Base-by-base conservation (phyloP, 352 stramenopile genomes). In the Globisporangium nunn region DNA sequence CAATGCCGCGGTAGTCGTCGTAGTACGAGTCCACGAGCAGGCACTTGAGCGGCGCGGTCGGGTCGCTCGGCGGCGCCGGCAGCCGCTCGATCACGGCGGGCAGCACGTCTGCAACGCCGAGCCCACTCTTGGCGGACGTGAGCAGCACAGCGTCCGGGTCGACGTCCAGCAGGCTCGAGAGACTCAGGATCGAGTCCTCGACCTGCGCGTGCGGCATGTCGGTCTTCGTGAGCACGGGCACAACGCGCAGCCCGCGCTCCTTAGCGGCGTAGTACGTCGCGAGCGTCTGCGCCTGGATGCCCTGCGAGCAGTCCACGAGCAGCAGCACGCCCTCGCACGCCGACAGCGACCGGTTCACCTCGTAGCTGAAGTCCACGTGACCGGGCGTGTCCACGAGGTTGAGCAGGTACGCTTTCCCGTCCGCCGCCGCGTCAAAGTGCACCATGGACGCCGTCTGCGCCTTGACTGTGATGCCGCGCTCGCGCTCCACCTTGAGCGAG, bases 381-480 rank as follows among this genome's bases (percentile, higher is more conserved):
- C 97, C 84, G 0, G 96, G 96, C 11, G 96, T 98, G 71, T 99
- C 96, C 23, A 98, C 88, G 45, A 99, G 85, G 67, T 99, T 99
- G 0, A 99, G 70, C 48, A 99, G 71, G 59, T 98, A 99, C 49
- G 85, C 85, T 57, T 76, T 63, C 52, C 64, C 75, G 53, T 50
- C 85, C 40, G 39, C 62, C 3, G 66, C 31, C 64, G 23, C 23
- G 23, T 90, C 70, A 14, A 70, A 58, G 67, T 98, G 97, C 37
- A 98, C 68, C 95, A 99, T 98, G 6, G 91, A 98, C 14, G 96
- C 96, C 10, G 96, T 98, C 54, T 98, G 94, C 6, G 96, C 96
- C 74, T 99, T 99, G 17, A 99, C 97, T 0, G 97, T 99, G 61
- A 99, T 99, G 23, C 97, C 97, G 31, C 97, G 91, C 70, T 99